These are phyloP conservation scores for Sphagnum tenellum DNA, from an alignment of 225 moss, liverwort and hornwort species.

Conservation along the genomic window DNA sequence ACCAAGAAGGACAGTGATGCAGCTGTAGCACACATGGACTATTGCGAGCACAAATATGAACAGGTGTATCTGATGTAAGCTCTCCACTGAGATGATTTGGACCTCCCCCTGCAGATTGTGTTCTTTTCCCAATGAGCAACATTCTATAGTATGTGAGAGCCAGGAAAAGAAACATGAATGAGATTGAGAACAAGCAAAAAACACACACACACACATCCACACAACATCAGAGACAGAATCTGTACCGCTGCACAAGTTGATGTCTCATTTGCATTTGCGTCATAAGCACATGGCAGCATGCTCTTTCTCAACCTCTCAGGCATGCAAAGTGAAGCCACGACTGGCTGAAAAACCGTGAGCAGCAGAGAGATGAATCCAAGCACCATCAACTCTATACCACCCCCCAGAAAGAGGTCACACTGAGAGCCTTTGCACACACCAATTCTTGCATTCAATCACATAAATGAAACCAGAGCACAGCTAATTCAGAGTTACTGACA, in stretches of 20 bases:
- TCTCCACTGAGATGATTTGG: slow-evolving; percentile 41
- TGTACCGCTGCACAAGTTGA: no score
- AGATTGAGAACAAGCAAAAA: no score
- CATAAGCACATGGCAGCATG: slow-evolving; percentile 45
- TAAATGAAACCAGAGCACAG: no score
- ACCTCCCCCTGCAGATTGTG: slow-evolving; percentile 34
- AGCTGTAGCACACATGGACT: slow-evolving; percentile 69
- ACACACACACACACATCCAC: no score
- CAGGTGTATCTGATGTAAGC: slow-evolving; percentile 73
- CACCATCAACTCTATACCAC: slow-evolving; percentile 71
- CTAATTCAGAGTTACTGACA: no score
- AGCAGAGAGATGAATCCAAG: slow-evolving; percentile 84
- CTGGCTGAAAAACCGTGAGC: slow-evolving; percentile 53
- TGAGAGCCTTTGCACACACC: no score
- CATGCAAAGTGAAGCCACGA: slow-evolving; percentile 51
- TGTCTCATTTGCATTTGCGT: neutral
- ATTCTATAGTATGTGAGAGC: no score
- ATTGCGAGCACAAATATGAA: slow-evolving; percentile 75
- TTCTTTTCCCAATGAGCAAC: no score
- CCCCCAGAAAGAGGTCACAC: no score
- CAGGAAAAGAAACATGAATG: no score
- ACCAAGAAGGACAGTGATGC: slow-evolving; percentile 61
- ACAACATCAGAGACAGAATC: no score
- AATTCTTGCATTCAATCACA: no score
- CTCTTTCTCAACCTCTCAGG: slow-evolving; percentile 31